Conservation (phyloP, 2,329 filamentous ascomycete species). For the Fusarium albosuccineum region DNA sequence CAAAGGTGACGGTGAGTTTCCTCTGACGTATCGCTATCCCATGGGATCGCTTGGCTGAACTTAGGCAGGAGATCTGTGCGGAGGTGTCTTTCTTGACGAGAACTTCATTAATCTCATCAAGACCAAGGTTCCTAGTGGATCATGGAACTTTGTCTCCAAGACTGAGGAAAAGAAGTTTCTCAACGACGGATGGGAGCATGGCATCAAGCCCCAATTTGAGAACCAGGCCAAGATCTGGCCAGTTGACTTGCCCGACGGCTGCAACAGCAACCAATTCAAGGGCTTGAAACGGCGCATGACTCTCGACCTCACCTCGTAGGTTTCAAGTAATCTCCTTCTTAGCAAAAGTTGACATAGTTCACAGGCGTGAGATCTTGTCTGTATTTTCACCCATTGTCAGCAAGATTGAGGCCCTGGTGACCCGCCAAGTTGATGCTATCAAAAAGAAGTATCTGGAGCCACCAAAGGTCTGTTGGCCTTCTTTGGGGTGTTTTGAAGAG, state of each 20-base stretch:
- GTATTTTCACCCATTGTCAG: conserved; percentile 43
- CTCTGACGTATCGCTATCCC: too few relatives aligned
- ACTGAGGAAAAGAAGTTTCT: conserved; percentile 32
- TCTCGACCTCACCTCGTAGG: too few relatives aligned
- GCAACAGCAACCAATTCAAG: fast-evolving
- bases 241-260: conserved; percentile 33
- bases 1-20: conserved; percentile 53
- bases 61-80: conserved; percentile 52
- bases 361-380: conserved; percentile 40
- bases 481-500: background rate
- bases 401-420: conserved; percentile 41
- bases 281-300: conserved; percentile 18
- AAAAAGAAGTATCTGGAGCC: conserved; percentile 3
- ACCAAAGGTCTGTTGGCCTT: conserved; percentile 45
- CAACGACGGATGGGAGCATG: conserved; percentile 48
- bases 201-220: conserved; percentile 46
- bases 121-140: conserved; percentile 15
- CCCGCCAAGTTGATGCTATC: conserved; percentile 41
- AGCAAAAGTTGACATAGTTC: too few relatives aligned
- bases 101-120: conserved; percentile 49
- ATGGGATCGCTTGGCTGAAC: too few relatives aligned
- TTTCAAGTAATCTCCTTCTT: too few relatives aligned
- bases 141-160: conserved; percentile 15
- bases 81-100: conserved; percentile 57
- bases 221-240: conserved; percentile 29